Conservation (phyloP, 2,329 filamentous ascomycete species). For the Fusarium sp. region DNA sequence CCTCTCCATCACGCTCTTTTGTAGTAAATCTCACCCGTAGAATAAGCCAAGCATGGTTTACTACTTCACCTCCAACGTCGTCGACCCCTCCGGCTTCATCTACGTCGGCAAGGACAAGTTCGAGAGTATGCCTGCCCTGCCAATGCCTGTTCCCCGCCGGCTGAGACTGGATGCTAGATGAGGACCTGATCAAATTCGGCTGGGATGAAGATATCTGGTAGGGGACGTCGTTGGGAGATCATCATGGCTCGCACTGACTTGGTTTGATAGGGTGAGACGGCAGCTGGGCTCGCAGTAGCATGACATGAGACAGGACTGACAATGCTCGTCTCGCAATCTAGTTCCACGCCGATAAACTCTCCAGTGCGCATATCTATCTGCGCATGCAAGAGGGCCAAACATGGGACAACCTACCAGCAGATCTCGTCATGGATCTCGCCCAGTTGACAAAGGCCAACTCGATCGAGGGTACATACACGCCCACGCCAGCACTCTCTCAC, state of each 20-base stretch:
- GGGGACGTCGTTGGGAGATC: slow-evolving; percentile 37
- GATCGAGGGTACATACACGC: slow-evolving; percentile 76
- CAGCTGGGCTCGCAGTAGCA: background rate
- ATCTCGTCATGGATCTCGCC: slow-evolving; percentile 86
- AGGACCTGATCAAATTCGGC: slow-evolving; percentile 93
- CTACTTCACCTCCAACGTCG: slow-evolving; percentile 90
- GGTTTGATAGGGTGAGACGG: slow-evolving; percentile 36
- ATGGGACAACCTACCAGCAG: slow-evolving; percentile 84
- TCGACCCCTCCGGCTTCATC: slow-evolving; percentile 84
- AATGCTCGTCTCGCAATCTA: slow-evolving; percentile 50
- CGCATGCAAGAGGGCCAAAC: slow-evolving; percentile 80
- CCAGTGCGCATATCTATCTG: slow-evolving; percentile 95
- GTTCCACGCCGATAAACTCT: slow-evolving; percentile 98
- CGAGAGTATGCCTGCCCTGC: slow-evolving; percentile 75
- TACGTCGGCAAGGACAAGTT: slow-evolving; percentile 99
- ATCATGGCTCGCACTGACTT: slow-evolving; percentile 17
- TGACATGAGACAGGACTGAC: slow-evolving; percentile 3
- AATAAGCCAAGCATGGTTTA: slow-evolving; percentile 77
- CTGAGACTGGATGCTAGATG: slow-evolving; percentile 69
- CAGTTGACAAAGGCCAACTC: slow-evolving; percentile 99
- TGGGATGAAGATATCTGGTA: slow-evolving; percentile 97
- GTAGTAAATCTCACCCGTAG: rapidly evolving
- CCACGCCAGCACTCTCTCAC: background rate
- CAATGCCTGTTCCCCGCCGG: slow-evolving; percentile 9
- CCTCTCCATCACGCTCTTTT: background rate